Evolutionary conservation across 441 rosid genomes (phyloP), one percentile per base, ranked within the genome.

Genomic region (Adansonia madagascariensis): DNA sequence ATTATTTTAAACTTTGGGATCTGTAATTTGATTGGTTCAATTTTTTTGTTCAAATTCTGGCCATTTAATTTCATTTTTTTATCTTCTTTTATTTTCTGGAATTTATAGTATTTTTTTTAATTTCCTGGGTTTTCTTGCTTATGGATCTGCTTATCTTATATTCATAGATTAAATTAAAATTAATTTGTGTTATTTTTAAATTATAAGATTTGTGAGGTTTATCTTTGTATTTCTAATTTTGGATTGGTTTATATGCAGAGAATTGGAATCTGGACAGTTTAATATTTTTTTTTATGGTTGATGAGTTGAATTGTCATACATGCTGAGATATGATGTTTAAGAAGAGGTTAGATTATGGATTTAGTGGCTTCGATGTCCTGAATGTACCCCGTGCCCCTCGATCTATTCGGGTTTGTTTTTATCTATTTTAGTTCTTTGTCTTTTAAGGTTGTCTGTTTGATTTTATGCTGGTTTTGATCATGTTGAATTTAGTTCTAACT

Each of bases 311-410:
- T 83, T 84, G 77, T 39, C 81, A 81, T 88, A 88, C 78, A 66
- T 80, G 83, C 69, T 84, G 85, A 89, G 89, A 86, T 81, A 89
- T 91, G 95, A 91, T 85, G 84, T 81, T 82, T 81, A 89, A 87
- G 84, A 89, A 88, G 84, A 86, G 85, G 81, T 55, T 87, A 71
- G 88, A 84, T 62, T 77, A 82, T 77, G 75, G 86, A 81, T 76
- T 82, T 46, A 79, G 80, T 74, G 87, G 88, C 75, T 91, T 91
- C 80, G 84, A 81, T 64, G 80, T 81, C 72, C 80, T 85, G 24
- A 73, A 75, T 35, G 53, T 88, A 52, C 93, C 95, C 41, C 85
- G 81, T 65, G 93, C 85, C 82, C 91, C 91, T 72, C 89, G 95
- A 78, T 91, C 92, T 10, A 11, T 10, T 47, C 12, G 52, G 12